Evolutionary conservation across 768 basidiomycete genomes (phyloP), one percentile per base, ranked within the genome.

Genomic region (Harrya chromipes): DNA sequence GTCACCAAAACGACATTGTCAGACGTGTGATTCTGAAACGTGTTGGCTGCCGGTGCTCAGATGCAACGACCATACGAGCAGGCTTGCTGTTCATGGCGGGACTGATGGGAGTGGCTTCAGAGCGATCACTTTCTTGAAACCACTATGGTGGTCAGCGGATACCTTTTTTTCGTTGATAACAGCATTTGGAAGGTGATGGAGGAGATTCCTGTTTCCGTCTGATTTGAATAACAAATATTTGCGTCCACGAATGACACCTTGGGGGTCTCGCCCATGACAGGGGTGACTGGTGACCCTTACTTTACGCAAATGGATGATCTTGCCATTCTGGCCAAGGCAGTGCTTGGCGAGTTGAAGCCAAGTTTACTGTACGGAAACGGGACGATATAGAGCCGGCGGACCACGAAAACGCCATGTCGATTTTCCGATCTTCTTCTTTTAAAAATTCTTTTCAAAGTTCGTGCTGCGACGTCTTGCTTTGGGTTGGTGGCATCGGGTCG

Each of bases 241-340:
- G 44, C 29, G 17, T 44, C 48, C 50, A 12, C 46, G 48, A 58
- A 61, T 57, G 52, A 37, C 42, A 45, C 34, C 36, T 23, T 42
- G 6, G 37, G 27, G 44, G 38, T 26, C 46, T 49, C 26, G 49
- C 40, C 49, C 40, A 39, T 55, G 58, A 54, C 56, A 49, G 43
- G 47, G 43, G 54, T 61, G 52, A 55, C 49, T 13, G 26, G 27
- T 19, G 13, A 46, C 43, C 39, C 34, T 46, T 33, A 40, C 14
- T 37, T 53, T 60, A 53, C 48, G 37, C 26, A 27, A 55, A 36
- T 27, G 38, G 59, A 44, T 58, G 26, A 56, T 61, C 55, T 38
- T 34, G 40, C 58, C 49, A 35, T 60, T 43, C 51, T 40, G 17
- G 58, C 36, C 4, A 44, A 51, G 61, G 64, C 61, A 41, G 56